Base-by-base conservation (phyloP, 768 basidiomycete genomes). In the Tricholoma hemisulphureum region DNA sequence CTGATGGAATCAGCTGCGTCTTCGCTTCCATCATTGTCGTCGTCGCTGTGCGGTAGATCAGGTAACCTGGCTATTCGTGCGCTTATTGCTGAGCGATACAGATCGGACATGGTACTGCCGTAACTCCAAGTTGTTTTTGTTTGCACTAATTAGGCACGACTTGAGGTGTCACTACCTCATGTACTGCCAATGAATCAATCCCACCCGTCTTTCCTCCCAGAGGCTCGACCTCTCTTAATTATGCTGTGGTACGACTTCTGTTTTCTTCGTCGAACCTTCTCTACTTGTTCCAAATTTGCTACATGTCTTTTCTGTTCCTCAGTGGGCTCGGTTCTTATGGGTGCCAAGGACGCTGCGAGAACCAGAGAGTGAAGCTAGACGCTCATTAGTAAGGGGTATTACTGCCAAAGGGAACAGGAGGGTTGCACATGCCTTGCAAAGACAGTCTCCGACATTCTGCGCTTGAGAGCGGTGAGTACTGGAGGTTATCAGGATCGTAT, bases 21-120 rank as follows among this genome's bases (percentile, higher is more conserved):
- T 18, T 77, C 81, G 9, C 78, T 78, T 58, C 85, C 86, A 7
- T 82, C 80, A 5, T 79, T 78, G 0, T 74, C 69, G 1, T 69
- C 73, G 9, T 66, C 66, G 35, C 72, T 58, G 2, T 72, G 66
- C 13, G 82, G 83, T n/a, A 87, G 62, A 5, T 69, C 63, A 6
- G 91, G 91, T n/a, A 95, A 72, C 65, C 87, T 92, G 4, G 89
- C 78, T 35, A 93, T 76, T 37, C 90, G 82, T 2, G 91, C 85
- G 61, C 82, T 82, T 58, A 96, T 78, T 9, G 93, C 85, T 59
- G 89, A 90, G 56, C 89, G 88, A 67, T 86, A 85, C 4, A 94
- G 74, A 64, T 85, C 75, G 13, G 88, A 89, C 88, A 91, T 89
- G 6, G n/a, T 2, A 28, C 20, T 23, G n/a, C n/a, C 18, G 39